Percentiles rank a stretch among this genome's conserved stretches.
Evolutionary conservation across 2,329 filamentous ascomycete genomes (phyloP).

Genomic region (Westerdykella ornata): DNA sequence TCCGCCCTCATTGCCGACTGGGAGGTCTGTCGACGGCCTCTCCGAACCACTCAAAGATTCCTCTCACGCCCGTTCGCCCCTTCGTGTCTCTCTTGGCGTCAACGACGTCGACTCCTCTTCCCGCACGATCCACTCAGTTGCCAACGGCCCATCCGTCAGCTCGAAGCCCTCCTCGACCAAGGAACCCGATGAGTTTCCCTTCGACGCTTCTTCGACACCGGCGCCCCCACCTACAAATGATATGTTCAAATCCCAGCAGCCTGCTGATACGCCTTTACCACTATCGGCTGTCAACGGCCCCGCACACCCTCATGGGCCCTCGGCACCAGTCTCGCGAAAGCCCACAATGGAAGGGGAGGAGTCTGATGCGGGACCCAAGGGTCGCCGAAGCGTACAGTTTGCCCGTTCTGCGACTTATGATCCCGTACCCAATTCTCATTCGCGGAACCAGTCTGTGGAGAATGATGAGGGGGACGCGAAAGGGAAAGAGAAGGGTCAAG

Average conservation of each 20-base stretch:
- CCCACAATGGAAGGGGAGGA: conserved; percentile 27
- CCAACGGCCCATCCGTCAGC: conserved; percentile 25
- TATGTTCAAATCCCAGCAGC: conserved; percentile 12
- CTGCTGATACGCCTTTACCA: conserved; percentile 12
- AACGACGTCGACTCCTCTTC: conserved; percentile 7
- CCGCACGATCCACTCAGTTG: neutral
- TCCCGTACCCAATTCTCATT: conserved; percentile 46
- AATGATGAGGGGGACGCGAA: conserved; percentile 55
- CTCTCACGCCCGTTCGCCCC: conserved; percentile 19
- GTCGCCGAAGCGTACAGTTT: conserved; percentile 70
- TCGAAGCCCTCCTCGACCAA: conserved; percentile 21
- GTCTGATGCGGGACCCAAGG: conserved; percentile 28
- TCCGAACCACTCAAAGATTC: conserved; percentile 14
- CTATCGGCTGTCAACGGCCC: conserved; percentile 21
- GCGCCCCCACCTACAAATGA: conserved; percentile 16
- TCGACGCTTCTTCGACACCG: conserved; percentile 18
- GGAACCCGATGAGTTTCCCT: conserved; percentile 35
- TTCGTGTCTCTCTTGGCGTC: conserved; percentile 18
- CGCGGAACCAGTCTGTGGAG: conserved; percentile 59
- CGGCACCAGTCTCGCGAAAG: conserved; percentile 26
- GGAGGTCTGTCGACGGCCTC: conserved; percentile 7
- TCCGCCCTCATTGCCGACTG: conserved; percentile 19
- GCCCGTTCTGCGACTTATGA: conserved; percentile 42
- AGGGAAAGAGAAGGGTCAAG: conserved; percentile 42
- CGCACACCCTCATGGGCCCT: conserved; percentile 18